Evolutionary conservation across 768 basidiomycete species (phyloP), one percentile per base, ranked within the genome.

Genomic region (Pleurotus tuber-regium): DNA sequence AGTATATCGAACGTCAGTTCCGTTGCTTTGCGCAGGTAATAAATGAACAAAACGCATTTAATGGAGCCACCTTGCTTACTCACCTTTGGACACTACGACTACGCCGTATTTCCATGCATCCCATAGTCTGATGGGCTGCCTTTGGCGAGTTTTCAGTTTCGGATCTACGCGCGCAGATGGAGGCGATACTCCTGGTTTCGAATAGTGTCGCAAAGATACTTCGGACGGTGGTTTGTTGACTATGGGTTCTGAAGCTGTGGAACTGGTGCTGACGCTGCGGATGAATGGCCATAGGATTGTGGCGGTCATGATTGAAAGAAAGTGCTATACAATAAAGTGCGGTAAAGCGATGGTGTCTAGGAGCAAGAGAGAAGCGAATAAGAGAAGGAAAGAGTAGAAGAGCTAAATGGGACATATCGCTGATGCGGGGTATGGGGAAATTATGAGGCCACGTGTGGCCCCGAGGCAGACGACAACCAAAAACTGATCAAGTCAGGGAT

Each of bases 111-210:
- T 87, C 81, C 87, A 87, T 52, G 82, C 71, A 60, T 89, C 79
- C 81, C 86, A 85, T 7, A 89, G 61, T 36, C 77, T 77, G 44
- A 89, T 58, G 0, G 85, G 80, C 18, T 71, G 69, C 40, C 75
- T 67, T 33, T 80, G 75, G 57, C 78, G 72, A 31, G 74, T 76
- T 63, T 82, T 84, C n/a, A 87, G 72, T 57, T 77, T 82, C 21
- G 82, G 78, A 56, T 88, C 80, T 28, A 91, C 73, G 36, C 89
- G 80, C 41, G 90, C 76, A 6, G 87, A 89, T 0, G 89, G 87
- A 0, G 89, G 89, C 18, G 79, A 72, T 16, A 83, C 71, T 26
- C 87, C 87, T 9, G 87, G 84, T 14, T 73, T 81, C 47, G 83
- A 80, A 62, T 84, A 92, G 60, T 88, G 74, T 21, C 68, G 66